Conservation (phyloP, 2,329 filamentous ascomycete species). For the Bipolaris cookei region DNA sequence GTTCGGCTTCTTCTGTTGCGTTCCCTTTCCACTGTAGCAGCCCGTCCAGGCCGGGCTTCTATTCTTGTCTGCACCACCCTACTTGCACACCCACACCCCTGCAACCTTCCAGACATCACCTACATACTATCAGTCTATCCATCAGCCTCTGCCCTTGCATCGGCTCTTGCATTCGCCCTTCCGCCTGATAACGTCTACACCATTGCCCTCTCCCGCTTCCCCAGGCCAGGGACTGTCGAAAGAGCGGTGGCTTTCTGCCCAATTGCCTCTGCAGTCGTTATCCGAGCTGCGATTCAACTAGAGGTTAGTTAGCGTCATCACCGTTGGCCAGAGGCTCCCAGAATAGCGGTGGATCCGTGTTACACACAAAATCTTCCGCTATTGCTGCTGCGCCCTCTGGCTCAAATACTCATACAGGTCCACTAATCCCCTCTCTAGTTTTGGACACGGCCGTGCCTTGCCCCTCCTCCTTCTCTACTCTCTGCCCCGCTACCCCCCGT, state of each 20-base stretch:
- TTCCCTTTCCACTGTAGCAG: too few relatives aligned
- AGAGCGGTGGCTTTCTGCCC: constrained; percentile 40
- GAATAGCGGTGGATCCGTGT: constrained; percentile 8
- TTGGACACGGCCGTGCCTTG: constrained; percentile 8
- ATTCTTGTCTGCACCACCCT: not conserved
- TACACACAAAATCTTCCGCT: not conserved
- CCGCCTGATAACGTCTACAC: not conserved
- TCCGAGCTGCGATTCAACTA: constrained; percentile 7
- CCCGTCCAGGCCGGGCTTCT: not conserved
- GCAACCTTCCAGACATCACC: not conserved
- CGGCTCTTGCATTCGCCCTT: not conserved
- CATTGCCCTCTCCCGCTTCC: constrained; percentile 9
- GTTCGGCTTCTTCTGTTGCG: not conserved
- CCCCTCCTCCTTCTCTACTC: constrained; percentile 1
- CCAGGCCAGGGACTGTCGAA: constrained; percentile 13
- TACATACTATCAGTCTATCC: not conserved
- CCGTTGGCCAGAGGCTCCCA: constrained; percentile 9
- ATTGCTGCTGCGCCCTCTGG: not conserved
- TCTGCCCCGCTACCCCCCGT: constrained; percentile 9
- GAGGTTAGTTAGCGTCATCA: not conserved
- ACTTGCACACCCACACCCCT: not conserved
- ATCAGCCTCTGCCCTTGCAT: not conserved
- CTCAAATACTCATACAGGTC: constrained; percentile 3
- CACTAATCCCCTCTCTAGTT: constrained; percentile 13
- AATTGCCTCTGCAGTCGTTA: constrained; percentile 35